Percentiles rank a stretch among this genome's conserved stretches.
Evolutionary conservation across 163 green algal genomes (phyloP).

Genomic region (Coccomyxa subellipsoidea): DNA sequence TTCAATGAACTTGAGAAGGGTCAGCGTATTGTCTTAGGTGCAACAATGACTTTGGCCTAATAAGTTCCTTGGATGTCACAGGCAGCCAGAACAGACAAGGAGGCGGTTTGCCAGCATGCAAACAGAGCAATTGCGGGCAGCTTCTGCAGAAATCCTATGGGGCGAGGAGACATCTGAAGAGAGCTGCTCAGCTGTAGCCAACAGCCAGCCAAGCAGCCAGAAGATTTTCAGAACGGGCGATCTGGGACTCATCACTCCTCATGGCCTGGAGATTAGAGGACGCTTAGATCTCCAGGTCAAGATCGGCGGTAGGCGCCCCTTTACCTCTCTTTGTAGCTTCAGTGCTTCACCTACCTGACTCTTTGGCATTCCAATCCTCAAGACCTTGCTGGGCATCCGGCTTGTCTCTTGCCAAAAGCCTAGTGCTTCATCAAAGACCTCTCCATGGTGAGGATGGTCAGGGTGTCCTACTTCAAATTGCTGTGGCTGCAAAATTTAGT

Average conservation of each 20-base stretch:
- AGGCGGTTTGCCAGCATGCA: not conserved
- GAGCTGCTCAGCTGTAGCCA: too few species aligned
- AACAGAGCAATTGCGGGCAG: not conserved
- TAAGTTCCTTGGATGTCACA: too few species aligned
- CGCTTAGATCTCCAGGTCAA: constrained; percentile 11
- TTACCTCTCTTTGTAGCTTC: not conserved
- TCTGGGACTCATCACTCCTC: constrained; percentile 25
- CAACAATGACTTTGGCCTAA: too few species aligned
- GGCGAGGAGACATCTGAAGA: not conserved
- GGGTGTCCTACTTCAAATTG: too few species aligned
- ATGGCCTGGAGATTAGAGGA: constrained; percentile 33
- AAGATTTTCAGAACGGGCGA: constrained; percentile 44
- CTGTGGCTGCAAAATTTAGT: too few species aligned
- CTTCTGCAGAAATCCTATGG: not conserved
- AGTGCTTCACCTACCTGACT: not conserved
- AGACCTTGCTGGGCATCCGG: too few species aligned
- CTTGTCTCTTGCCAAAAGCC: too few species aligned
- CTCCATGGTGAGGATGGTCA: too few species aligned
- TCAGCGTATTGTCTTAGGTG: too few species aligned
- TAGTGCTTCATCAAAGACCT: too few species aligned
- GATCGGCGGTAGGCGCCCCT: not conserved
- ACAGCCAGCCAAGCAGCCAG: too few species aligned
- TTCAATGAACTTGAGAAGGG: too few species aligned
- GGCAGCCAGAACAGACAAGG: not conserved
- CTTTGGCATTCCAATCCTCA: not conserved